Base-by-base conservation (phyloP, 1,284 basidiomycete species). In the Earliella scabrosa region DNA sequence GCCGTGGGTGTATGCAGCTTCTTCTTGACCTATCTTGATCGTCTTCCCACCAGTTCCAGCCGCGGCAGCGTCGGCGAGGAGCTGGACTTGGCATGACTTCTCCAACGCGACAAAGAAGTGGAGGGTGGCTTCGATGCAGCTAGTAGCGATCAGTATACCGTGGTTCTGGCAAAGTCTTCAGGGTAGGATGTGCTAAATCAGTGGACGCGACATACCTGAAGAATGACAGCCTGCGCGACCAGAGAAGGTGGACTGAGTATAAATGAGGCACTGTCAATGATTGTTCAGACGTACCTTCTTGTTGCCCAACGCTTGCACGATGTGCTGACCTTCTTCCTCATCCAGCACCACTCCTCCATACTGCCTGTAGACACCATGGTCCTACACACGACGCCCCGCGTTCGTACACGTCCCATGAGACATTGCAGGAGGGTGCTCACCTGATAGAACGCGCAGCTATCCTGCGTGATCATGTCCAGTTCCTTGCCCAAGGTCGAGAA, bases 271-370 rank as follows among this genome's bases (percentile, higher is more conserved):
- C n/a, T n/a, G n/a, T n/a, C 29, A 2, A 10, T 43, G 73, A 58
- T 16, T 74, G 74, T 45, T 45, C 45, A 48, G 68, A 68, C 67
- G 72, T 73, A 68, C 73, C 64, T 75, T 76, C 59, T 77, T 80
- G 23, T 69, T 67, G 1, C 84, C 84, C 9, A 87, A 68, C 2
- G 79, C 74, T 27, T 74, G 64, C 14, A 83, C 82, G 52, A 90
- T 88, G 45, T 77, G 76, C 41, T 70, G 63, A 7, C 82, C 82
- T 70, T 90, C 87, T 40, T 82, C 79, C 16, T 75, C 70, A n/a
- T 79, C 79, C 2, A 86, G 70, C 7, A 88, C 85, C 8, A 88
- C 78, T 16, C 87, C 82, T 56, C 80, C 78, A 64, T 82, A 82
- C 54, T 78, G 73, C 24, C 67, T 69, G 63, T 81, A 82, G 21